Evolutionary conservation across 208 protist genomes (phyloP), one percentile per base, ranked within the genome.

Genomic region (Herpetomonas tarakana): DNA sequence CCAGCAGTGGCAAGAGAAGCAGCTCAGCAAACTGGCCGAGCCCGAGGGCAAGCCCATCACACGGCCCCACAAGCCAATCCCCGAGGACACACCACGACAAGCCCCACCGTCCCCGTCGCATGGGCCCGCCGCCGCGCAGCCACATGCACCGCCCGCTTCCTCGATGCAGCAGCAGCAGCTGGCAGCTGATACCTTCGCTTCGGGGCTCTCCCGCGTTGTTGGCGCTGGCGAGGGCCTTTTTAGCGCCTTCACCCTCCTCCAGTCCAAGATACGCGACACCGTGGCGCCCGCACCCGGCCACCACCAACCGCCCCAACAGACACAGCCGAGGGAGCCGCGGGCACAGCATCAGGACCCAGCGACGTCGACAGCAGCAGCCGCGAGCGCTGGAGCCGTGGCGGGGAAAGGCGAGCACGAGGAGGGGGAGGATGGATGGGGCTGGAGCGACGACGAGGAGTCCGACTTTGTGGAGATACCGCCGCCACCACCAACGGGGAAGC

Each of bases 241-340:
- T 50, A 60, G 66, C 46, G 63, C 80, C 16, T 62, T 86, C 31
- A 72, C 74, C 12, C 54, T 64, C 12, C 64, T 71, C 44, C 80
- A 80, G 49, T 73, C 54, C 57, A 69, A 30, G 47, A 63, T 65
- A 68, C 71, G 50, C 53, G 63, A 69, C 7, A 71, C 63, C 4
- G 69, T 76, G 18, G 69, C 69, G 0, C 69, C 69, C 2, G 24
- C 79, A 22, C 79, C 75, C 9, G 68, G 67, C 29, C 18, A 56
- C 3, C 30, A 31, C n/a, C 45, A 21, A 44, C 39, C n/a, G 18
- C 52, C 55, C 16, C 31, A 28, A 31, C 6, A 41, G n/a, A 16
- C 4, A 9, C 19, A 51, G 38, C 25, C 19, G 30, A 9, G 46
- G 16, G 24, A 22, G 4, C 52, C n/a, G 14, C 7, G 31, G 35